phyloP scores from a whole-genome alignment of 306 rosid species.

The Trichosanthes cucumerina region DNA sequence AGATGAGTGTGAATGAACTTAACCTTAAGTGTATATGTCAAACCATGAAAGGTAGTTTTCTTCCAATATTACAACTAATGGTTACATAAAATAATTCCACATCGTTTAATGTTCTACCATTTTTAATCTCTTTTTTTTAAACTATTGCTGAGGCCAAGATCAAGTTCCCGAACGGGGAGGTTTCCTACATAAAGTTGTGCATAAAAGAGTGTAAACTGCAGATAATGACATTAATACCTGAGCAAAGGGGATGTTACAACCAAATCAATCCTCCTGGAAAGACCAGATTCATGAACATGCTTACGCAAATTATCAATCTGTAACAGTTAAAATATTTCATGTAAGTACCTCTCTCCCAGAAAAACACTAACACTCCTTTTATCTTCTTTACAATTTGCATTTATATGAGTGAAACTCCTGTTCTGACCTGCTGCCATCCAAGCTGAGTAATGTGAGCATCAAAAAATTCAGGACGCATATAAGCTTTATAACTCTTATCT shows the following conservation, averaged over 20 bases:
- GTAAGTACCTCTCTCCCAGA: background rate
- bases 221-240: slow-evolving; percentile 21
- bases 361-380: background rate
- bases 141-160: background rate
- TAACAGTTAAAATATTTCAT: background rate
- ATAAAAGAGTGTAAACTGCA: background rate
- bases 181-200: background rate
- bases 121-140: background rate
- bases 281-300: slow-evolving; percentile 35
- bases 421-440: slow-evolving; percentile 47
- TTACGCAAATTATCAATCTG: slow-evolving; percentile 47
- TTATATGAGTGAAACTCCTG: background rate
- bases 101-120: background rate
- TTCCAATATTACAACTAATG: background rate
- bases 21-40: background rate
- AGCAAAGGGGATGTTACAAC: slow-evolving; percentile 37
- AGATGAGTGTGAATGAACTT: background rate
- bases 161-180: background rate
- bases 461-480: slow-evolving; percentile 36
- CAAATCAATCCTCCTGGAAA: slow-evolving; percentile 35
- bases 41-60: background rate
- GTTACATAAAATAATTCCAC: background rate
- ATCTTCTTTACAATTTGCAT: background rate
- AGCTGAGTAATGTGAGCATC: slow-evolving; percentile 42
- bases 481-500: slow-evolving; percentile 38